phyloP scores from a whole-genome alignment of 805 yeast species.

The Sungouiella blattae region DNA sequence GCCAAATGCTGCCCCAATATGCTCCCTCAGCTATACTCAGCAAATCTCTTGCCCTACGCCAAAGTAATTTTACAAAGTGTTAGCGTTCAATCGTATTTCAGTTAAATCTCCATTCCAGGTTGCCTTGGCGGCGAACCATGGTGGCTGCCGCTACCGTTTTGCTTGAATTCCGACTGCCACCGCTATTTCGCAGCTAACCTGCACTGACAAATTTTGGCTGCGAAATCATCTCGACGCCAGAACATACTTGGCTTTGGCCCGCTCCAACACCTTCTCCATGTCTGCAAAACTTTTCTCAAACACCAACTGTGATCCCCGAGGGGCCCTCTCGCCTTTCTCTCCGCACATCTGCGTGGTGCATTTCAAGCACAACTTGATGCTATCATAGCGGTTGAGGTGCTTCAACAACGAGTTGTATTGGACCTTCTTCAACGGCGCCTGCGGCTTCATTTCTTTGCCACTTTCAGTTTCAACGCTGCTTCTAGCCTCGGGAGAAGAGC shows the following conservation, averaged over 20 bases:
- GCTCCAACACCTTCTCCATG: slow-evolving; percentile 18
- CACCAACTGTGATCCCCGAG: slow-evolving; percentile 21
- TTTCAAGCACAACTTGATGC: slow-evolving; percentile 27
- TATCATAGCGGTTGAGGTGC: slow-evolving; percentile 23
- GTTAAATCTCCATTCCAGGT: too few relatives aligned
- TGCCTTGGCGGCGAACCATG: too few relatives aligned
- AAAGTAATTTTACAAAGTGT: too few relatives aligned
- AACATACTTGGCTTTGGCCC: slow-evolving; percentile 16
- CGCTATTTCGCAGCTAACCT: too few relatives aligned
- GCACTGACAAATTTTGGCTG: slow-evolving; percentile 2
- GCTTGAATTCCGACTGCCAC: too few relatives aligned
- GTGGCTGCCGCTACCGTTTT: too few relatives aligned
- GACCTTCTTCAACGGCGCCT: slow-evolving; percentile 8
- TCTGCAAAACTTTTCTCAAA: slow-evolving; percentile 19
- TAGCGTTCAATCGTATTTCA: too few relatives aligned
- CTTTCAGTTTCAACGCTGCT: slow-evolving; percentile 1
- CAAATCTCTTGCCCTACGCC: too few relatives aligned
- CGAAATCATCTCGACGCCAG: neutral
- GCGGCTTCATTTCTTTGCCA: too few relatives aligned
- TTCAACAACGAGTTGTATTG: slow-evolving; percentile 19
- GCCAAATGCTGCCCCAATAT: too few relatives aligned
- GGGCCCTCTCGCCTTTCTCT: slow-evolving; percentile 15
- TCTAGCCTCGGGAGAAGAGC: neutral
- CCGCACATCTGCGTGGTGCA: slow-evolving; percentile 25
- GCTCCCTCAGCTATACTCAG: too few relatives aligned